Percentiles rank a stretch among this genome's conserved stretches.
phyloP scores from a whole-genome alignment of 2,329 filamentous ascomycete genomes.

The Westerdykella aurantiaca region DNA sequence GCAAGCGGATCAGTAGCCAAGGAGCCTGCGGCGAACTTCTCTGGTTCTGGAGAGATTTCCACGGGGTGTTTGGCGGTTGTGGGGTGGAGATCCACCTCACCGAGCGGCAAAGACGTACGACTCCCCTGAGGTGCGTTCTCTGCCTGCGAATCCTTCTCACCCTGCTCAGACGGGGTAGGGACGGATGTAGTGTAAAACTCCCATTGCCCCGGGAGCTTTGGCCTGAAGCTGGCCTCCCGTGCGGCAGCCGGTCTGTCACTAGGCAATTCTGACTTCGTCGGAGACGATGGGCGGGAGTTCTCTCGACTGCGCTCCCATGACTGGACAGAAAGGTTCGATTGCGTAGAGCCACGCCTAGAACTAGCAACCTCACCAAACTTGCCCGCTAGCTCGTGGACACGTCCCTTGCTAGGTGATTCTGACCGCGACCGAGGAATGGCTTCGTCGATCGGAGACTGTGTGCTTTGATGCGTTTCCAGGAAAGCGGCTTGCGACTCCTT shows the following conservation, averaged over 20 bases:
- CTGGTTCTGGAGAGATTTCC: conserved; percentile 12
- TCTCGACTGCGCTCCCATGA: conserved; percentile 38
- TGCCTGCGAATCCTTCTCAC: conserved; percentile 23
- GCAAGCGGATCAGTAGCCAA: conserved; percentile 34
- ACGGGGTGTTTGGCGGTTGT: conserved; percentile 34
- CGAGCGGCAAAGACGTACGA: conserved; percentile 13
- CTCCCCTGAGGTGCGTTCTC: conserved; percentile 6
- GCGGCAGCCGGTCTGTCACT: conserved; percentile 22
- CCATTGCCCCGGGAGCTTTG: conserved; percentile 50
- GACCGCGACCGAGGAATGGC: conserved; percentile 31
- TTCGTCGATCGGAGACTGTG: conserved; percentile 24
- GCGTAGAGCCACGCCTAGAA: conserved; percentile 43
- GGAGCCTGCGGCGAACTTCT: conserved; percentile 1
- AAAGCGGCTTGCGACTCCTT: conserved; percentile 32
- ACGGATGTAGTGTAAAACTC: conserved; percentile 44
- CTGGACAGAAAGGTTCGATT: conserved; percentile 39
- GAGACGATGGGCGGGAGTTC: conserved; percentile 15
- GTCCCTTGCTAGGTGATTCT: conserved; percentile 45
- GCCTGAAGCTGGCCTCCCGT: conserved; percentile 43
- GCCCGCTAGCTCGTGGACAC: conserved; percentile 48
- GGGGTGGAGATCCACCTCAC: conserved; percentile 29
- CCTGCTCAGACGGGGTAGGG: conserved; percentile 28
- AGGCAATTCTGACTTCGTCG: conserved; percentile 11
- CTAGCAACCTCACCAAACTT: conserved; percentile 44
- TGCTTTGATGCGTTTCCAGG: conserved; percentile 28